Evolutionary conservation across 345 rosid genomes (phyloP).

Genomic region (Trapa bicornis): DNA sequence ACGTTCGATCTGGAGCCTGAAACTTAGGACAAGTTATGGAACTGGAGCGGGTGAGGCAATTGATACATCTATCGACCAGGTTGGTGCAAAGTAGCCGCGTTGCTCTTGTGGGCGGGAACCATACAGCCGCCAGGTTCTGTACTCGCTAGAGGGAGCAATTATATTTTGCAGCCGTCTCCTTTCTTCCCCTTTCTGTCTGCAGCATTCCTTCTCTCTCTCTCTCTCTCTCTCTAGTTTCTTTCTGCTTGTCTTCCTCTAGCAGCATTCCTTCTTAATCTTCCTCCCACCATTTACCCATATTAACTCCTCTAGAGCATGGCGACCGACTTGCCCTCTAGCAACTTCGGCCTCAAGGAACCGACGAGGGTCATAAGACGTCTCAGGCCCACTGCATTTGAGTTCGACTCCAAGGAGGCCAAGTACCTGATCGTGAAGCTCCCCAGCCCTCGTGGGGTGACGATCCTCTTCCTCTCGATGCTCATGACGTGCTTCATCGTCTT

Average conservation of each 20-base stretch:
- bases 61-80: constrained; percentile 38
- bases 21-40: constrained; percentile 30
- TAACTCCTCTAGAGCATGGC: not conserved
- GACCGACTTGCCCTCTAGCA: constrained; percentile 2
- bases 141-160: constrained; percentile 41
- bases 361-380: constrained; percentile 11
- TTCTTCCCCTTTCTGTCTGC: not conserved
- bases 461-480: constrained; percentile 28
- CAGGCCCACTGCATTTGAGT: constrained; percentile 1
- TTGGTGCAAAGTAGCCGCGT: constrained; percentile 28
- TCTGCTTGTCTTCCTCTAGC: constrained; percentile 12
- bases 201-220: not conserved
- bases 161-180: not conserved
- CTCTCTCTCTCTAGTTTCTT: constrained; percentile 9
- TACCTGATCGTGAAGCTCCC: constrained; percentile 31
- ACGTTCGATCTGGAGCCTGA: constrained; percentile 3
- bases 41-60: constrained; percentile 43
- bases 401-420: constrained; percentile 7
- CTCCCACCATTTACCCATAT: too few relatives aligned
- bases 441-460: constrained; percentile 19
- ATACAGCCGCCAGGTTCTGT: constrained; percentile 76
- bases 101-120: constrained; percentile 80
- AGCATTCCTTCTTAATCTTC: constrained; percentile 4
- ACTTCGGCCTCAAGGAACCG: constrained; percentile 22
- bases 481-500: constrained; percentile 35